A percentile compares a stretch with the other conserved stretches of the same genome.
Evolutionary conservation across 805 yeast species (phyloP).

Genomic region (Lipomyces yamadae): DNA sequence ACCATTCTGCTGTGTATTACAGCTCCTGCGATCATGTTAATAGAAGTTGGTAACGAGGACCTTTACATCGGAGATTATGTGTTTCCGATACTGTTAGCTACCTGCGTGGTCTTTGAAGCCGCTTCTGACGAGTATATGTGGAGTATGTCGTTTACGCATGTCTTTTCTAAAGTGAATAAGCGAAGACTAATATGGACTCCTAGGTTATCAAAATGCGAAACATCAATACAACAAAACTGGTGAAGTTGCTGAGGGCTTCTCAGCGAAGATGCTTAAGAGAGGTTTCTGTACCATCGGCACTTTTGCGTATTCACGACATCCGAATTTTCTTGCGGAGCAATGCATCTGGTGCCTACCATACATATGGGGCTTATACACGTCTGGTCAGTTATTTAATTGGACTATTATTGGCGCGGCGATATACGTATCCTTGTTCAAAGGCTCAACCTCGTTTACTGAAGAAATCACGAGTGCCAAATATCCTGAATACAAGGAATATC

Average conservation of each 20-base stretch:
- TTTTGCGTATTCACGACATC: conserved; percentile 33
- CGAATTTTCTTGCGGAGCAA: conserved; percentile 35
- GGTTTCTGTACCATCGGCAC: conserved; percentile 36
- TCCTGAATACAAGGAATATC: conserved; percentile 26
- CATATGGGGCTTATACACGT: conserved; percentile 18
- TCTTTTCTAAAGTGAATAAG: background rate
- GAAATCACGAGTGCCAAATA: conserved; percentile 25
- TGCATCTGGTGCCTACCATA: conserved; percentile 29
- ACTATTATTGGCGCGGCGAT: conserved; percentile 30
- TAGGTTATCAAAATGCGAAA: conserved; percentile 32
- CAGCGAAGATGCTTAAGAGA: conserved; percentile 23
- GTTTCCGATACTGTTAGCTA: conserved; percentile 16
- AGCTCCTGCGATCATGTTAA: conserved; percentile 24
- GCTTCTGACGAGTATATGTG: conserved; percentile 30
- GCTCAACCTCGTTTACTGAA: conserved; percentile 33
- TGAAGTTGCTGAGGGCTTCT: conserved; percentile 19
- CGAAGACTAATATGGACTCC: background rate
- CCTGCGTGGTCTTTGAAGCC: conserved; percentile 23
- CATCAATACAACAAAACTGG: conserved; percentile 16
- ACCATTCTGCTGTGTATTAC: conserved; percentile 29
- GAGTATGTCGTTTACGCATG: conserved; percentile 21
- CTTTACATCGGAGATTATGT: conserved; percentile 11
- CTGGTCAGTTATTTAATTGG: conserved; percentile 28
- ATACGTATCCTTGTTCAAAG: conserved; percentile 30
- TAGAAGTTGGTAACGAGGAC: conserved; percentile 2